Conservation (phyloP, 208 protist genomes). For the Leishmania tarentolae region DNA sequence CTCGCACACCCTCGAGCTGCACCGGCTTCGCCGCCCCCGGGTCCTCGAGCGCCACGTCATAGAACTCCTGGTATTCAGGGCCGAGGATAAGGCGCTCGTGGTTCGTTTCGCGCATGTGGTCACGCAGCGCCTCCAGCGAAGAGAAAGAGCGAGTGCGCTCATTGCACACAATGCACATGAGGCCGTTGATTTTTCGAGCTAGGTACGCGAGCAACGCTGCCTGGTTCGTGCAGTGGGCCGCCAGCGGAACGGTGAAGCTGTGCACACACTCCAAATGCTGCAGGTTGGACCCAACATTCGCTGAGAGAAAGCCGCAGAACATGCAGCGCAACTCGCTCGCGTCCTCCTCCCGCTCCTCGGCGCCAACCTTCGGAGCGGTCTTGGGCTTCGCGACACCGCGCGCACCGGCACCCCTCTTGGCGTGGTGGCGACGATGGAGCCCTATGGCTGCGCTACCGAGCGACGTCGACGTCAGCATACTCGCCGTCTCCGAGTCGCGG, state of each 20-base stretch:
- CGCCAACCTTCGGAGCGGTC: slow-evolving; percentile 47
- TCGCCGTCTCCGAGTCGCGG: slow-evolving; percentile 80
- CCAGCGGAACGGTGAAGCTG: slow-evolving; percentile 79
- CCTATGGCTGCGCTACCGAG: slow-evolving; percentile 89
- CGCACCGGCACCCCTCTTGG: slow-evolving; percentile 40
- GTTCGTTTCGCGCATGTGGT: slow-evolving; percentile 85
- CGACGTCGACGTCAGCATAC: slow-evolving; percentile 82
- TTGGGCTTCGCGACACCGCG: slow-evolving; percentile 18
- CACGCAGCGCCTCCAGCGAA: slow-evolving; percentile 78
- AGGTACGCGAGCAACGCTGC: slow-evolving; percentile 74
- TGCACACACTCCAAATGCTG: slow-evolving; percentile 66
- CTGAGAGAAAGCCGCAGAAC: slow-evolving; percentile 74
- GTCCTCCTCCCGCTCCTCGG: slow-evolving; percentile 83
- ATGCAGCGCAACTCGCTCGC: slow-evolving; percentile 77
- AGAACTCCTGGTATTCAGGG: slow-evolving; percentile 89
- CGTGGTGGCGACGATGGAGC: slow-evolving; percentile 86
- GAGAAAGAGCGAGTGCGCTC: slow-evolving; percentile 72
- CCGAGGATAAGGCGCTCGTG: slow-evolving; percentile 82
- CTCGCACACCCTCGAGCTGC: slow-evolving; percentile 48
- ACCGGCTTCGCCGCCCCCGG: slow-evolving; percentile 40
- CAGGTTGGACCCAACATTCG: slow-evolving; percentile 55
- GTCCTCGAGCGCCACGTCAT: slow-evolving; percentile 66
- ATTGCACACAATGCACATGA: slow-evolving; percentile 89
- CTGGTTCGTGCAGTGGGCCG: slow-evolving; percentile 61
- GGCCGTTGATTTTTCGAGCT: slow-evolving; percentile 87